Evolutionary conservation across 2,329 filamentous ascomycete genomes (phyloP).

Genomic region (Monosporascus sp.): DNA sequence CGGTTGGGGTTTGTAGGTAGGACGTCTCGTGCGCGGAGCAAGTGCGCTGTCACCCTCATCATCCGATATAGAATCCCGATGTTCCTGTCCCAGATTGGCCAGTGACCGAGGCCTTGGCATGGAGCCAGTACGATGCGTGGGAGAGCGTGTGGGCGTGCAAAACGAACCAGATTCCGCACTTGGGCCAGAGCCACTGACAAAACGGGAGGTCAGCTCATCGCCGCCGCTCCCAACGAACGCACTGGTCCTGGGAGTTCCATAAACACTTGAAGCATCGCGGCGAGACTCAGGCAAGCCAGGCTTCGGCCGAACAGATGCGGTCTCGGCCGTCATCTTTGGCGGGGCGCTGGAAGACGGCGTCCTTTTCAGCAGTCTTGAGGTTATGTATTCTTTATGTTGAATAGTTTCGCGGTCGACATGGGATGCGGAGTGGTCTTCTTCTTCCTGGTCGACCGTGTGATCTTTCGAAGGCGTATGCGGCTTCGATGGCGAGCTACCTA

Average conservation of each 20-base stretch:
- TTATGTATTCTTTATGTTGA: slow-evolving; percentile 60
- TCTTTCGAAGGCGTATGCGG: slow-evolving; percentile 25
- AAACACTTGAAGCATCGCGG: slow-evolving; percentile 34
- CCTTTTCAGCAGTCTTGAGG: slow-evolving; percentile 60
- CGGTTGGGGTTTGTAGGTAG: slow-evolving; percentile 33
- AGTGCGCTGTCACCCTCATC: slow-evolving; percentile 40
- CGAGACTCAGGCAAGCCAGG: slow-evolving; percentile 31
- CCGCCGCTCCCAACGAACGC: slow-evolving; percentile 33
- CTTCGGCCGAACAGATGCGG: slow-evolving; percentile 39
- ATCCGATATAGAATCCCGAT: slow-evolving; percentile 23
- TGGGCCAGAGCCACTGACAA: slow-evolving; percentile 48
- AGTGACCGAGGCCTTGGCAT: slow-evolving; percentile 38
- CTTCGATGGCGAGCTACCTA: slow-evolving; percentile 16
- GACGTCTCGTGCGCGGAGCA: slow-evolving; percentile 37
- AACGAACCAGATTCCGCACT: slow-evolving; percentile 47
- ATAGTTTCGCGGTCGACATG: slow-evolving; percentile 35
- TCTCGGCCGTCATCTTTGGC: slow-evolving; percentile 60
- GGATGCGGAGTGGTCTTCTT: background rate
- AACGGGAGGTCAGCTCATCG: slow-evolving; percentile 52
- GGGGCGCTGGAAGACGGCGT: slow-evolving; percentile 56
- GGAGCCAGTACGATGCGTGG: slow-evolving; percentile 26
- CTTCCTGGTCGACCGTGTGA: slow-evolving; percentile 3
- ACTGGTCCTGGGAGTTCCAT: slow-evolving; percentile 28
- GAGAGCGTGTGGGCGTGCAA: slow-evolving; percentile 32
- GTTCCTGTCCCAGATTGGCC: slow-evolving; percentile 28